Percentiles rank a stretch among this genome's conserved stretches.
These are phyloP conservation scores for Blepharisma stoltei DNA, from an alignment of 73 alveolate genomes.

Conservation along the genomic window DNA sequence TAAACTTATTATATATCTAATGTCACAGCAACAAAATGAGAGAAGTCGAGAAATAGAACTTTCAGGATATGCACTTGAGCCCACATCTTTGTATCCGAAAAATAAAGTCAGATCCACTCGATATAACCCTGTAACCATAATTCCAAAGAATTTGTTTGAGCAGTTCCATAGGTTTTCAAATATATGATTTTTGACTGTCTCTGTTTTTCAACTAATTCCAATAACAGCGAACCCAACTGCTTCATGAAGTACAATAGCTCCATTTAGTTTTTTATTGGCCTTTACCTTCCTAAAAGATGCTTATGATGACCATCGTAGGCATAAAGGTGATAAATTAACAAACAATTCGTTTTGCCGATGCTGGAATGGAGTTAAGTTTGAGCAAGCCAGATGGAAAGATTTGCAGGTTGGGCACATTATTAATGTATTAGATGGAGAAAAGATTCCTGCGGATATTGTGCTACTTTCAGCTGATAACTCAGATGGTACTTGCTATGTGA, in stretches of 20 bases:
- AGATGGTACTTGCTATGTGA: slow-evolving; percentile 51
- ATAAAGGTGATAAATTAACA: background rate
- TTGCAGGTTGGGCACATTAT: slow-evolving; percentile 7
- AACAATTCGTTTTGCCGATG: background rate
- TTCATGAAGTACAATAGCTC: slow-evolving; percentile 69
- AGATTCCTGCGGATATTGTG: slow-evolving; percentile 86
- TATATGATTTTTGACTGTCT: slow-evolving; percentile 72
- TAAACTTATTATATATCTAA: no score
- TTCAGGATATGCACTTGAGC: no score
- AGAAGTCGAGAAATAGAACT: no score
- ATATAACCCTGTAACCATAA: slow-evolving; percentile 5
- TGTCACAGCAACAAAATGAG: no score
- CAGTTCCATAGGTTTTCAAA: slow-evolving; percentile 75
- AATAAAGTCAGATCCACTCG: slow-evolving; percentile 24
- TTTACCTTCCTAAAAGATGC: slow-evolving; percentile 81
- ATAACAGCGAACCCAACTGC: slow-evolving; percentile 31
- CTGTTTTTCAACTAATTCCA: slow-evolving; percentile 63
- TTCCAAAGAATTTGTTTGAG: slow-evolving; percentile 66
- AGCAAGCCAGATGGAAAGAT: background rate
- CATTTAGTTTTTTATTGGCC: slow-evolving; percentile 67
- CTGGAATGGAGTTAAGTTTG: slow-evolving; percentile 15
- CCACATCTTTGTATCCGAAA: no score
- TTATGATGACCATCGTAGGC: slow-evolving; percentile 63
- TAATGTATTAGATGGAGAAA: slow-evolving; percentile 35
- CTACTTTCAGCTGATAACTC: slow-evolving; percentile 66